These are phyloP conservation scores for Scheffersomyces lignicola DNA, from an alignment of 1,139 yeast genomes.

Conservation along the genomic window DNA sequence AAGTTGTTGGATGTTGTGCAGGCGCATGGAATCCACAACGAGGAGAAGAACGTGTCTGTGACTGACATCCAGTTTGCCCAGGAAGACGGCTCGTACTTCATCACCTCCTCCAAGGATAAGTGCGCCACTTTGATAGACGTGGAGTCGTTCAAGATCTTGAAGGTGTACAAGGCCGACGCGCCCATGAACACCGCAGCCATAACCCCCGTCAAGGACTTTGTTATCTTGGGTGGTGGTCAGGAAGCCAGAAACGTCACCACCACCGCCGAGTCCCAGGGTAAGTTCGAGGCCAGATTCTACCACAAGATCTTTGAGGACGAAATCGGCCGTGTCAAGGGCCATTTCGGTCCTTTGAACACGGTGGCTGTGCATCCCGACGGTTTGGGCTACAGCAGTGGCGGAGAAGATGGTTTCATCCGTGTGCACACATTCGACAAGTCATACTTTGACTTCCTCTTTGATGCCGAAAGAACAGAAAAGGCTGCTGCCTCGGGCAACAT, in stretches of 20 bases:
- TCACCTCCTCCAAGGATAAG: slow-evolving; percentile 93
- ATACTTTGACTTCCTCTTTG: slow-evolving; percentile 89
- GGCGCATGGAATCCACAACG: slow-evolving; percentile 66
- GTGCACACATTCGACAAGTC: slow-evolving; percentile 90
- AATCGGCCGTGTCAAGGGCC: slow-evolving; percentile 96
- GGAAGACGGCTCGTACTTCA: slow-evolving; percentile 82
- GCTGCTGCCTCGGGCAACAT: slow-evolving; percentile 38
- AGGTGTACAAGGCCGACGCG: slow-evolving; percentile 83
- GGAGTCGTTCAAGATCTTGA: slow-evolving; percentile 69
- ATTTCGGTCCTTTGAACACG: slow-evolving; percentile 96
- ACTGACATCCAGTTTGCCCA: slow-evolving; percentile 88
- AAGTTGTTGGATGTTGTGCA: slow-evolving; percentile 58
- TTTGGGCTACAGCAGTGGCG: slow-evolving; percentile 90
- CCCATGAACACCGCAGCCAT: slow-evolving; percentile 96
- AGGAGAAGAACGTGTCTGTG: slow-evolving; percentile 52
- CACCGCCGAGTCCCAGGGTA: slow-evolving; percentile 90
- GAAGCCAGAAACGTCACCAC: slow-evolving; percentile 98
- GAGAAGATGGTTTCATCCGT: slow-evolving; percentile 97
- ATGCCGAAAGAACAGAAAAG: slow-evolving; percentile 80
- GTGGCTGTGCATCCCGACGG: slow-evolving; percentile 96
- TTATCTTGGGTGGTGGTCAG: slow-evolving; percentile 98
- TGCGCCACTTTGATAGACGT: slow-evolving; percentile 79
- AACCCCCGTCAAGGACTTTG: slow-evolving; percentile 88
- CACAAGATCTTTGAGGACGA: slow-evolving; percentile 95
- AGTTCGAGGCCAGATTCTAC: slow-evolving; percentile 93